Evolutionary conservation across 805 yeast species (phyloP), one percentile per base, ranked within the genome.

Genomic region (Wickerhamomyces silvicola): DNA sequence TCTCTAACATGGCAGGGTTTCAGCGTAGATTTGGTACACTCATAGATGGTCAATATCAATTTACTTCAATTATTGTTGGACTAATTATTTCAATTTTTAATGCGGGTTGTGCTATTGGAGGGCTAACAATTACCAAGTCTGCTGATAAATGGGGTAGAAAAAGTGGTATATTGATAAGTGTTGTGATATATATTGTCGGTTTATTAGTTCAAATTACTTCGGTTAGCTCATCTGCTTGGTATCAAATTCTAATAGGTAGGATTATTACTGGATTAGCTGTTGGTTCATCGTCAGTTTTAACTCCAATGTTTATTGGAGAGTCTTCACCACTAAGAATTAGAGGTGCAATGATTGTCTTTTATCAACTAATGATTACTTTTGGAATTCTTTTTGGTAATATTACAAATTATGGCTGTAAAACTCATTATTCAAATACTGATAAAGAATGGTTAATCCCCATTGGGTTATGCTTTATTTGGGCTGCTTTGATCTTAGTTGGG

Each of bases 351-450:
- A 85, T 80, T 35, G 75, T 79, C 23, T 68, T 75, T 41, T 81
- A 70, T 64, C 87, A 81, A 57, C 64, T 81, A 50, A 73, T 70
- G 70, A 73, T 79, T 48, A 79, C 86, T 24, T 57, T 70, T 29
- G 87, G 86, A 70, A 79, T 79, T 45, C 74, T 79, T 53, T 56
- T 78, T 38, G 87, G 86, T 50, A 76, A 77, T 62, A 70, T 82
- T 59, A 66, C 76, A 28, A 75, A 74, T 34, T 79, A 64, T 52
- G 85, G 80, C 44, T 75, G 81, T 41, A 67, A 70, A 32, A 14
- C 19, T 4, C 24, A 31, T 24, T 35, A 41, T 23, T 12, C 31
- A 3, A 54, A 50, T 43, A 71, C 73, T 47, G 79, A 77, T 60
- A 79, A 31, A 11, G 77, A 74, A 53, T 80, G 86, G 85, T 68